Base-by-base conservation (phyloP, 129 eudicot genomes). In the Ambrosia artemisiifolia region DNA sequence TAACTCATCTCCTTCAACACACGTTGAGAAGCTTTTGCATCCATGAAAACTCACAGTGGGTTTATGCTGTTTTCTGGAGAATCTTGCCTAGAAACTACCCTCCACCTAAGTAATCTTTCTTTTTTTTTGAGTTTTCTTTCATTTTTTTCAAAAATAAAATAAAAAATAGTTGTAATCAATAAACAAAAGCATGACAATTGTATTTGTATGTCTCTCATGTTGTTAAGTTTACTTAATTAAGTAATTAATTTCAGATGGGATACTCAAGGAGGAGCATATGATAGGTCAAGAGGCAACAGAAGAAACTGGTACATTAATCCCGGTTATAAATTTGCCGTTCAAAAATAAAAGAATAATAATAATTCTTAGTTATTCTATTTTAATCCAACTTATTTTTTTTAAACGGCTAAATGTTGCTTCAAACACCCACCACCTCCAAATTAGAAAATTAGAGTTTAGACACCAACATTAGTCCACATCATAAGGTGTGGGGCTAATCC, bases 1-100 rank as follows among this genome's bases (percentile, higher is more conserved):
- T 91, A 43, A 90, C 94, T 83, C 99, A 91, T 91, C 99, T 95
- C 70, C 96, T 95, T 79, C 99, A 95, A 73, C 95, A 88, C 95
- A 88, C 99, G 32, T 82, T 95, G 16, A 95, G 99, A 83, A 95
- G 99, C 82, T 80, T 91, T 43, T 95, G 99, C 78, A 84, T 81
- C 76, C 94, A 88, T 79, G 97, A 95, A 32, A 86, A 85, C 75
- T 91, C 99, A 17, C 96, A 95, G 66, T 95, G 99, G 99, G 95
- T 95, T 59, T 95, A 95, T 88, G 99, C 99, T 53, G 97, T 95
- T 57, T 95, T 95, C 46, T 95, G 99, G 99, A 95, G 99, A 81
- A 91, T 95, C 85, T 83, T 95, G 78, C 99, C 99, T 5, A 86
- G 99, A 88, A 95, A 95, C 77, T 90, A 88, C 70, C 99, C 99